Percentiles rank a stretch among this genome's conserved stretches.
phyloP scores from a whole-genome alignment of 2,329 filamentous ascomycete genomes.

The Corynespora cassiicola region DNA sequence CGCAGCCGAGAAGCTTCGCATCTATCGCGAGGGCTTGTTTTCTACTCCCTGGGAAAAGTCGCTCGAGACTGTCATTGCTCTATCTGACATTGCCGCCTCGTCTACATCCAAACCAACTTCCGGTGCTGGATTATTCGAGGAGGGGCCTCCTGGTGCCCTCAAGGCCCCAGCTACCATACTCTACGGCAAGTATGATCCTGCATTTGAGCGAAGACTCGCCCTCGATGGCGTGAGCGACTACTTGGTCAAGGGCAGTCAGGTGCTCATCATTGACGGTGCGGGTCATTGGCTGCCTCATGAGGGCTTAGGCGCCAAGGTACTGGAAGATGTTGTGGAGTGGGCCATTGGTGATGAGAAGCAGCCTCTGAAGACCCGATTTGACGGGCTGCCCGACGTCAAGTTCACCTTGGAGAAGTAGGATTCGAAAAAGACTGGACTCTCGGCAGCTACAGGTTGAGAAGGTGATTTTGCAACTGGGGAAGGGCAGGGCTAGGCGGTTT shows the following conservation, averaged over 20 bases:
- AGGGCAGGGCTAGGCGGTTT: background rate
- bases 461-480: background rate
- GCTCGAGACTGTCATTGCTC: conserved; percentile 55
- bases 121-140: conserved; percentile 52
- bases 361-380: conserved; percentile 23
- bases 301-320: conserved; percentile 47
- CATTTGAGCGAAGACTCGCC: conserved; percentile 56
- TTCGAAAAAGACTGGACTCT: background rate
- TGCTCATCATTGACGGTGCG: conserved; percentile 55
- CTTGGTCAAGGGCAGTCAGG: conserved; percentile 56
- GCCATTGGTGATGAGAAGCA: conserved; percentile 30
- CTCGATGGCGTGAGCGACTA: conserved; percentile 62
- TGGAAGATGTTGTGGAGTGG: conserved; percentile 49
- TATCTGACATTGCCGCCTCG: conserved; percentile 50
- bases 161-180: conserved; percentile 61
- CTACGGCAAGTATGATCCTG: conserved; percentile 60
- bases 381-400: conserved; percentile 25
- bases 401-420: conserved; percentile 22
- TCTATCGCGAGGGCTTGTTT: conserved; percentile 61
- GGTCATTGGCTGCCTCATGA: conserved; percentile 63
- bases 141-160: conserved; percentile 53
- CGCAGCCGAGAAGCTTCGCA: conserved; percentile 58
- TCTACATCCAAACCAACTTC: no score
- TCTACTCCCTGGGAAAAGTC: conserved; percentile 58
- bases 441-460: conserved; percentile 1